phyloP scores from a whole-genome alignment of 192 early-diverging fungal species.

The Diversispora eburnea region DNA sequence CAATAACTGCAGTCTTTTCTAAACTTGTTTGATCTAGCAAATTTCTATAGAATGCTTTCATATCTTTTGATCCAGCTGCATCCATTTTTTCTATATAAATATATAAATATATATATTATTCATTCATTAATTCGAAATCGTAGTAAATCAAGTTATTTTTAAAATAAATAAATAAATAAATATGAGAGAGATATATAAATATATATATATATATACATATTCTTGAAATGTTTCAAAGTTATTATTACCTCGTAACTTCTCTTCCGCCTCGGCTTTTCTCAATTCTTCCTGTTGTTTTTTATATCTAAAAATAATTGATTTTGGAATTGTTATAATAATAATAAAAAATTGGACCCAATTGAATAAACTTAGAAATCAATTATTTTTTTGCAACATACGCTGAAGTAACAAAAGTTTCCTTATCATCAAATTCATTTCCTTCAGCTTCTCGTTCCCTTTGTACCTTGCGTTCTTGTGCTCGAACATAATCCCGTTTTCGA shows the following conservation, averaged over 20 bases:
- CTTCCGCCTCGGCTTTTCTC: slow-evolving; percentile 53
- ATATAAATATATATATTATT: too few species aligned
- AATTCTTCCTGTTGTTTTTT: slow-evolving; percentile 60
- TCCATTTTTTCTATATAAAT: slow-evolving; percentile 31
- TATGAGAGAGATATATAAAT: background rate
- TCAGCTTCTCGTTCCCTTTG: slow-evolving; percentile 64
- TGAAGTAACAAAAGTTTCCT: slow-evolving; percentile 71
- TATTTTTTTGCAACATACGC: slow-evolving; percentile 44
- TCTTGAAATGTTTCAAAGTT: background rate
- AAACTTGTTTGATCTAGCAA: slow-evolving; percentile 49
- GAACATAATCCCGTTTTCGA: slow-evolving; percentile 65
- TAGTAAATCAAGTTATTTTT: background rate
- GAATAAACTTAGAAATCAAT: background rate
- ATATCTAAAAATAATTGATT: slow-evolving; percentile 28
- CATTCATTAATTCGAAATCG: background rate
- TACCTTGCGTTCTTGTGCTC: slow-evolving; percentile 60
- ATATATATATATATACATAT: background rate
- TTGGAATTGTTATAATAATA: background rate
- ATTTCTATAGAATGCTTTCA: slow-evolving; percentile 56
- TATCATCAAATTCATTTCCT: slow-evolving; percentile 63
- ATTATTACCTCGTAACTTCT: slow-evolving; percentile 44
- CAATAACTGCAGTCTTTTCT: slow-evolving; percentile 35
- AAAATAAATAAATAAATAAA: background rate
- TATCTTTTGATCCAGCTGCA: slow-evolving; percentile 28
- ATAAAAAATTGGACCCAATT: background rate